Evolutionary conservation across 2,329 filamentous ascomycete genomes (phyloP).

Genomic region (Trichoderma gracile): DNA sequence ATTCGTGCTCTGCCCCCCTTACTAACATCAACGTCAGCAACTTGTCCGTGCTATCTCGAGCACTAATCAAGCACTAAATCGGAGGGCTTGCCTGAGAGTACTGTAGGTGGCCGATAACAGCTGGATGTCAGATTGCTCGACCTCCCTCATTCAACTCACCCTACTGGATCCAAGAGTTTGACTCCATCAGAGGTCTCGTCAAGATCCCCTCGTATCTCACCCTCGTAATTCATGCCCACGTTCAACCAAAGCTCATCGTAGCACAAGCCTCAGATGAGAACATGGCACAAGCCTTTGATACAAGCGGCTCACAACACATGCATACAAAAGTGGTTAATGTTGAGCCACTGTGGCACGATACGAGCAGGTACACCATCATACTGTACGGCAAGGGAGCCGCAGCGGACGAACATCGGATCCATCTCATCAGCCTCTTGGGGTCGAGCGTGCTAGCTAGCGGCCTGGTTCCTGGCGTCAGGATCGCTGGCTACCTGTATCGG

Average conservation of each 20-base stretch:
- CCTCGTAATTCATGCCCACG: background rate
- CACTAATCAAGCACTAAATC: background rate
- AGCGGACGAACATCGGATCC: background rate
- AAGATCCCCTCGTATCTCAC: background rate
- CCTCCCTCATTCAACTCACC: background rate
- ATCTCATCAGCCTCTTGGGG: background rate
- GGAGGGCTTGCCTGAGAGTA: background rate
- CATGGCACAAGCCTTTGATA: too few species aligned
- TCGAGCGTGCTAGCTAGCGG: background rate
- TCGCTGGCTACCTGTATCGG: background rate
- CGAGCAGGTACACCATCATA: background rate
- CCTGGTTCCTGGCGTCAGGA: conserved; percentile 12
- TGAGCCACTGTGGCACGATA: background rate
- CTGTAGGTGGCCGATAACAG: background rate
- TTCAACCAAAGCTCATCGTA: too few species aligned
- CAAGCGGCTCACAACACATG: background rate
- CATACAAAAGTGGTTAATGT: background rate
- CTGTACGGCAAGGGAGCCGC: background rate
- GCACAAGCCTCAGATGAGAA: too few species aligned
- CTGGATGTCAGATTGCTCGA: background rate
- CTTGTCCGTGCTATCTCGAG: background rate
- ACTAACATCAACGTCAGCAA: background rate
- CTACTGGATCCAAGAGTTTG: too few species aligned
- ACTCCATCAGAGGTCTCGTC: too few species aligned
- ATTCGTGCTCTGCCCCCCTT: background rate